Conservation (phyloP, 441 rosid species). For the Adansonia rubrostipa region DNA sequence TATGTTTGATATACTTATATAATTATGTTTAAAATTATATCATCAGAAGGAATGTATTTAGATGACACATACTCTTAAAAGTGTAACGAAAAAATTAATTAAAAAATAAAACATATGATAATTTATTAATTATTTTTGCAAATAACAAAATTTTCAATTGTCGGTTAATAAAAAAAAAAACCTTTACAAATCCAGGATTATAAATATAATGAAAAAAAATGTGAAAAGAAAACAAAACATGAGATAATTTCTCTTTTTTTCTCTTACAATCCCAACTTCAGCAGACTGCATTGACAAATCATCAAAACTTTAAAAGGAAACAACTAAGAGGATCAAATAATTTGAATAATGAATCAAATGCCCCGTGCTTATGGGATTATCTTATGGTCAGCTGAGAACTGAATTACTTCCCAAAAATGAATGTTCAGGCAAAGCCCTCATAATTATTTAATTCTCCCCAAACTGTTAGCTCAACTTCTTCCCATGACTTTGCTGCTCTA, state of each 20-base stretch:
- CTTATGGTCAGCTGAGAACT: neutral
- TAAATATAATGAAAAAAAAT: neutral
- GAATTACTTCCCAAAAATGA: too few species aligned
- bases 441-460: constrained; percentile 83
- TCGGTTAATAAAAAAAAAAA: neutral
- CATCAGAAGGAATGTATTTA: too few species aligned
- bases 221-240: neutral
- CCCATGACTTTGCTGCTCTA: constrained; percentile 70
- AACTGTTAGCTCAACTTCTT: constrained; percentile 76
- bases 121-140: too few species aligned
- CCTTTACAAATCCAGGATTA: neutral
- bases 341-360: neutral
- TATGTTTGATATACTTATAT: too few species aligned
- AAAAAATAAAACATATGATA: neutral
- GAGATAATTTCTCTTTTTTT: neutral
- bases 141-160: too few species aligned
- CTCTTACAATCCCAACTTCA: neutral
- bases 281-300: neutral
- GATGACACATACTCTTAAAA: neutral
- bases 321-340: neutral
- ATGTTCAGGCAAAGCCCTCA: constrained; percentile 29
- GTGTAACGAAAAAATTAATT: neutral
- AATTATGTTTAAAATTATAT: too few species aligned
- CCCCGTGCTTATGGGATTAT: neutral
- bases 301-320: neutral